A percentile compares a stretch with the other conserved stretches of the same genome.
Conservation (phyloP, 306 rosid genomes). For the Quercus bicolor region DNA sequence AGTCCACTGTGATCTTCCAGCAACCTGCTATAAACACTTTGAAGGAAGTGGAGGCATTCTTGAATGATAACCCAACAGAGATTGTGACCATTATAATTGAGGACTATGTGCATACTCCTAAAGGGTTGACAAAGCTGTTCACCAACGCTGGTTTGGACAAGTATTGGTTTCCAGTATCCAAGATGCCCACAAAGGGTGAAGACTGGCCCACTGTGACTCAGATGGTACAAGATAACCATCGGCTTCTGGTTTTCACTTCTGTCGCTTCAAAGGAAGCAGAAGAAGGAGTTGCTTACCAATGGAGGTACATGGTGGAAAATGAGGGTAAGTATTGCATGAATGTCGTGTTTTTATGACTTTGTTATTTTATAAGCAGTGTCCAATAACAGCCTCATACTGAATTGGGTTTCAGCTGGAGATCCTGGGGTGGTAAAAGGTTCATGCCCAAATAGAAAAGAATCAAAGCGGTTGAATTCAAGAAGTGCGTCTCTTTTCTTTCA, state of each 20-base stretch:
- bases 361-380: slow-evolving; percentile 11
- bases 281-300: slow-evolving; percentile 95
- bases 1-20: slow-evolving; percentile 47
- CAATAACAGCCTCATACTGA: background rate
- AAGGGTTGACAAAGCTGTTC: slow-evolving; percentile 71
- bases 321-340: slow-evolving; percentile 56
- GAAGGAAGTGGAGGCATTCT: slow-evolving; percentile 86
- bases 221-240: slow-evolving; percentile 75
- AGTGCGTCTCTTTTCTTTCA: slow-evolving; percentile 68
- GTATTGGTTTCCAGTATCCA: slow-evolving; percentile 82
- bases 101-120: slow-evolving; percentile 84
- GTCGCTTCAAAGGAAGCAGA: slow-evolving; percentile 78
- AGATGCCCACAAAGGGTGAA: slow-evolving; percentile 75
- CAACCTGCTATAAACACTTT: slow-evolving; percentile 90
- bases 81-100: slow-evolving; percentile 87
- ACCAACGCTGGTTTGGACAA: slow-evolving; percentile 65
- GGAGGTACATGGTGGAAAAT: slow-evolving; percentile 93
- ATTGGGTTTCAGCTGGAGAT: slow-evolving; percentile 84
- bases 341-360: background rate
- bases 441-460: slow-evolving; percentile 87
- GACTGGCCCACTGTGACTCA: slow-evolving; percentile 90
- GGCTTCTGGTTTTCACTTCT: slow-evolving; percentile 93
- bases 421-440: slow-evolving; percentile 76
- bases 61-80: slow-evolving; percentile 67
- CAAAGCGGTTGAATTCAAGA: slow-evolving; percentile 70